These are phyloP conservation scores for Suillus discolor DNA, from an alignment of 768 basidiomycete species.

Conservation along the genomic window DNA sequence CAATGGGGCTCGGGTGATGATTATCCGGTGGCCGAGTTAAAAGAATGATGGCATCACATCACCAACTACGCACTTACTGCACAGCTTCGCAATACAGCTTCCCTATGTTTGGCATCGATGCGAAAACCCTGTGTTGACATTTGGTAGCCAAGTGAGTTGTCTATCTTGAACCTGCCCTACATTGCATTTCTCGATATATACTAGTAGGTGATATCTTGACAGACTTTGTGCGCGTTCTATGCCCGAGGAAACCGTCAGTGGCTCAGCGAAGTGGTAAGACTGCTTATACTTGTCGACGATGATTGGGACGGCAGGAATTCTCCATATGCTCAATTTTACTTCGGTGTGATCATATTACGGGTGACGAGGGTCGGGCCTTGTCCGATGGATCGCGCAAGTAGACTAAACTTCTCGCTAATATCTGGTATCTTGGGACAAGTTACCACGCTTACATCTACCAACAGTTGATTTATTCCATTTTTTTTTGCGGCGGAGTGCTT, in stretches of 20 bases:
- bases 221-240: background rate
- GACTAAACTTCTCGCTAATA: background rate
- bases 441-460: background rate
- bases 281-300: background rate
- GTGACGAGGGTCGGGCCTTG: no score
- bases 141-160: background rate
- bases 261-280: background rate
- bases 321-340: background rate
- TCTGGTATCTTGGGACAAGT: background rate
- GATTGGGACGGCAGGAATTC: background rate
- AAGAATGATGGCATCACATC: background rate
- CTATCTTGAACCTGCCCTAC: background rate
- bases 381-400: no score
- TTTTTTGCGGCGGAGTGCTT: background rate
- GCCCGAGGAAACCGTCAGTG: background rate
- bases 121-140: background rate
- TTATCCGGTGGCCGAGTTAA: background rate
- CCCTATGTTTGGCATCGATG: background rate
- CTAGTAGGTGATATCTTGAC: background rate
- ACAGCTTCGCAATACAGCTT: background rate
- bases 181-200: background rate
- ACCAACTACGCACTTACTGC: background rate
- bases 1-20: background rate
- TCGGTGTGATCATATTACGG: background rate
- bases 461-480: background rate